Percentiles rank a stretch among this genome's conserved stretches.
Evolutionary conservation across 2,329 filamentous ascomycete species (phyloP).

Genomic region (Aspergillus transmontanensis): DNA sequence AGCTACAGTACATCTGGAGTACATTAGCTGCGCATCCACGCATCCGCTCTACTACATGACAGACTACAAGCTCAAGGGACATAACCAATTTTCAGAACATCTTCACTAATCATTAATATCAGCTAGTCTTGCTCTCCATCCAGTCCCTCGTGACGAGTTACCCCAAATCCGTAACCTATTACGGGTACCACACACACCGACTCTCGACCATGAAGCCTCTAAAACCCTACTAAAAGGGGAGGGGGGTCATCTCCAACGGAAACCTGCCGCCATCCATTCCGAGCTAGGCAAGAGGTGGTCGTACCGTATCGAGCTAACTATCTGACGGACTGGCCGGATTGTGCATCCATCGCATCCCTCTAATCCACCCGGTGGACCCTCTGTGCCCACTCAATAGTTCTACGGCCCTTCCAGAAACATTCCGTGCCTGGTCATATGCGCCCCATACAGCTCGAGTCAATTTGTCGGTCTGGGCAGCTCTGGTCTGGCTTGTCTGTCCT

Average conservation of each 20-base stretch:
- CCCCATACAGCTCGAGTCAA: slow-evolving; percentile 4
- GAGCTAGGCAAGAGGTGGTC: background rate
- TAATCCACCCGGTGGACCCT: slow-evolving; percentile 4
- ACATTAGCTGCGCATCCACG: background rate
- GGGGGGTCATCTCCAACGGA: background rate
- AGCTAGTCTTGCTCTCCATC: background rate
- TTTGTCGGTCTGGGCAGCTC: slow-evolving; percentile 1
- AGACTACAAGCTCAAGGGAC: background rate
- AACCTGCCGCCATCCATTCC: slow-evolving; percentile 1
- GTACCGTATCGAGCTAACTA: background rate
- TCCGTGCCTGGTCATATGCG: slow-evolving; percentile 7
- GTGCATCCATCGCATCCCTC: background rate
- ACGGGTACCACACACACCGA: background rate
- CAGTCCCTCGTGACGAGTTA: background rate
- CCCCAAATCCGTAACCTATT: background rate
- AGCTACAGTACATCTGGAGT: background rate
- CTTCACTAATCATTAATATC: background rate
- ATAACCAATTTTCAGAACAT: background rate
- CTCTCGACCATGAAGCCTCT: background rate
- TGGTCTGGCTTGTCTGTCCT: slow-evolving; percentile 3
- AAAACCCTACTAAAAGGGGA: background rate
- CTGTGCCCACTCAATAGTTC: slow-evolving; percentile 12
- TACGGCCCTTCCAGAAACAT: slow-evolving; percentile 28
- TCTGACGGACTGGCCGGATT: slow-evolving; percentile 3
- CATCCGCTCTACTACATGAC: background rate